These are phyloP conservation scores for Edaphochlamys debaryana DNA, from an alignment of 139 green algal species.

Conservation along the genomic window DNA sequence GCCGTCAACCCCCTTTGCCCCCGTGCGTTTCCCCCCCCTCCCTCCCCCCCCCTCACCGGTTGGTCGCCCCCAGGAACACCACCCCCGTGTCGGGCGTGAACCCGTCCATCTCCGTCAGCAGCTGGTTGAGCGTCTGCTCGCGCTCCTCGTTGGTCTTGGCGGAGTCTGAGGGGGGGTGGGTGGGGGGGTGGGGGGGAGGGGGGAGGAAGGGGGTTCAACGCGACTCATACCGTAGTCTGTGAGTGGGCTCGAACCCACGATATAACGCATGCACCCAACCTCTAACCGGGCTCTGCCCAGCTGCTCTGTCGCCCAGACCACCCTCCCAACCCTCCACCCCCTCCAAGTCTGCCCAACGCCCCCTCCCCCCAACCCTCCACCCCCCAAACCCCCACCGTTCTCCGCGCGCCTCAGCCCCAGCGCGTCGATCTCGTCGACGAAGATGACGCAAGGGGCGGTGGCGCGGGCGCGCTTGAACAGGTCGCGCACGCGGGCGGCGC, in stretches of 20 bases:
- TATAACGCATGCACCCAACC: too few relatives aligned
- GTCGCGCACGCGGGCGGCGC: constrained; percentile 93
- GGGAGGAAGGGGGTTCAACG: background rate
- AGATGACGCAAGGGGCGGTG: constrained; percentile 94
- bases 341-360: too few relatives aligned
- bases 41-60: constrained; percentile 66
- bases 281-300: too few relatives aligned
- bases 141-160: constrained; percentile 69
- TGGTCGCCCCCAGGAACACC: constrained; percentile 97
- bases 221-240: too few relatives aligned
- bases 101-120: constrained; percentile 98
- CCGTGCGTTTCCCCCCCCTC: too few relatives aligned
- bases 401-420: constrained; percentile 87
- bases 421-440: constrained; percentile 99
- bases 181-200: background rate
- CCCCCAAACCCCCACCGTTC: constrained; percentile 68
- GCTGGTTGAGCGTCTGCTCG: constrained; percentile 97
- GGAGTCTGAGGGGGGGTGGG: background rate
- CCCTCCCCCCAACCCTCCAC: background rate
- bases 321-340: too few relatives aligned
- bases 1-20: too few relatives aligned
- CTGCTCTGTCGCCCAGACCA: too few relatives aligned
- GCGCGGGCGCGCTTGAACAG: constrained; percentile 94
- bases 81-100: constrained; percentile 94
- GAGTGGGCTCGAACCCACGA: too few relatives aligned